Base-by-base conservation (phyloP, 2,329 filamentous ascomycete genomes). In the Neurospora sp. region DNA sequence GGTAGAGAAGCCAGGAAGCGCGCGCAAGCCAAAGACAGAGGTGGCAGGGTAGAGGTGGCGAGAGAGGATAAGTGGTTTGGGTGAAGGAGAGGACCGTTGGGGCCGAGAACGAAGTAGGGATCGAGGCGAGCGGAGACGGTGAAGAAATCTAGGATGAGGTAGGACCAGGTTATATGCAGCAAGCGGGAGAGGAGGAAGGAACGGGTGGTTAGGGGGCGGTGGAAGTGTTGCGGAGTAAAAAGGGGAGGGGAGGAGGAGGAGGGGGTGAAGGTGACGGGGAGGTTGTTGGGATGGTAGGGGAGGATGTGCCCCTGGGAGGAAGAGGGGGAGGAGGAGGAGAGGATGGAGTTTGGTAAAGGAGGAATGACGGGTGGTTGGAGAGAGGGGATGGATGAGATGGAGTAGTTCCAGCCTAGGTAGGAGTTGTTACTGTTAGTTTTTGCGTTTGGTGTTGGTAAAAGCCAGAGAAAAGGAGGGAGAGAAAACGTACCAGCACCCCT, bases 71-170 rank as follows among this genome's bases (percentile, higher is more conserved):
- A 33, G 6, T 68, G 71, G 89, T 79, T 71, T 82, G 72, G 73
- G 83, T 73, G 76, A 79, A 75, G 70, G 78, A 76, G 69, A 82
- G 80, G 4, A 80, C 76, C 1, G 81, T 79, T 77, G 0, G 83
- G 80, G 0, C 87, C 85, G 33, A 86, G 77, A 70, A 89, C 76
- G 79, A 94, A 97, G 81, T 95, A 97, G 0, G 91, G 89, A 75
- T 98, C 95, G 68, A 87, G 86, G 74, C 90, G 89, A 82, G 93
- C 89, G 72, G 88, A 72, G 1, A 89, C 84, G 76, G 91, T 91
- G 68, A 92, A 79, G 7, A 88, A 70, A 78, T 97, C 95, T 9
- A 97, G 81, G 8, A 86, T 72, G 13, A 96, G 73, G 77, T 92
- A 96, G 73, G 84, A 82, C 43, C 85, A 70, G 2, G 87, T 69